These are phyloP conservation scores for Aaosphaeria arxii DNA, from an alignment of 2,329 filamentous ascomycete genomes.

Conservation along the genomic window DNA sequence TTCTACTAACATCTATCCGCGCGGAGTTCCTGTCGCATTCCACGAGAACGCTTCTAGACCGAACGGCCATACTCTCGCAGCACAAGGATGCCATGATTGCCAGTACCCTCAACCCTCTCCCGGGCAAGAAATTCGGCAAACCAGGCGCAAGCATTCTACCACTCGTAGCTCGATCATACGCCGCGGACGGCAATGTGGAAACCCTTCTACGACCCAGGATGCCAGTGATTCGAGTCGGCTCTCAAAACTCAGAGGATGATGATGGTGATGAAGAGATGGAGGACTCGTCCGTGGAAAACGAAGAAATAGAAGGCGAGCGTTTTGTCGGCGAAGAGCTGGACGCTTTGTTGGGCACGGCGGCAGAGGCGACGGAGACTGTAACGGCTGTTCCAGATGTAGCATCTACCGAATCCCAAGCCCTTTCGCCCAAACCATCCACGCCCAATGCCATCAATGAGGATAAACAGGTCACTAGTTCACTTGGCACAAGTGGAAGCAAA, in stretches of 20 bases:
- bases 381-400: background rate
- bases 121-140: conserved; percentile 56
- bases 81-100: conserved; percentile 73
- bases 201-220: conserved; percentile 58
- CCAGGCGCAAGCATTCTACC: conserved; percentile 74
- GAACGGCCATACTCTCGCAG: conserved; percentile 70
- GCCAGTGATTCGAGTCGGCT: conserved; percentile 38
- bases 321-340: conserved; percentile 34
- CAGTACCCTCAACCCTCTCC: conserved; percentile 76
- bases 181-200: conserved; percentile 65
- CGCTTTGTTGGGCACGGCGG: conserved; percentile 15
- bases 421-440: background rate
- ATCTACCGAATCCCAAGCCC: background rate
- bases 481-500: conserved; percentile 10
- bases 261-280: conserved; percentile 15
- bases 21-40: conserved; percentile 67
- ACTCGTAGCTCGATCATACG: conserved; percentile 67
- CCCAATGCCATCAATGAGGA: too few relatives aligned
- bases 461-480: too few relatives aligned
- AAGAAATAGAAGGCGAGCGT: conserved; percentile 23
- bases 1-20: conserved; percentile 61
- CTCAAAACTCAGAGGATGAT: conserved; percentile 15
- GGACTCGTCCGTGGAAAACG: conserved; percentile 14
- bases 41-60: conserved; percentile 72
- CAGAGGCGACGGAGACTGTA: background rate